Base-by-base conservation (phyloP, 2,329 filamentous ascomycete genomes). In the Knufia fluminis region DNA sequence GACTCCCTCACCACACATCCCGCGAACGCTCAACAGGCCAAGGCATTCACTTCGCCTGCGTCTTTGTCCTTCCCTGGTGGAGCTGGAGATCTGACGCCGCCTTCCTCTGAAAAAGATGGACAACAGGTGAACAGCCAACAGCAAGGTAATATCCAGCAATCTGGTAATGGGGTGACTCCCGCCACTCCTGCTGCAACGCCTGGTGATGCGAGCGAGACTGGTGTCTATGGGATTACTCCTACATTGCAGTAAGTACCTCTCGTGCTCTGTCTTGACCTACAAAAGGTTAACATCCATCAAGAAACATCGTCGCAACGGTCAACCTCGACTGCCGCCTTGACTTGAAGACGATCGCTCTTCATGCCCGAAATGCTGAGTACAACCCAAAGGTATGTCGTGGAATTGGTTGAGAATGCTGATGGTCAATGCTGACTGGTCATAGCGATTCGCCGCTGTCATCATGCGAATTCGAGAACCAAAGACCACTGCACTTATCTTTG, bases 401-500 rank as follows among this genome's bases (percentile, higher is more conserved):
- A 36, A 7, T 32, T 48, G 53, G 53, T 54, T 57, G 54, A 58
- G 56, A 60, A 44, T 44, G 39, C 48, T 50, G 43, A 43, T 46
- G 48, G 44, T 49, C 50, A 48, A 54, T 68, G 68, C 67, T 72
- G 71, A 69, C 69, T 65, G 55, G 57, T 64, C 62, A 58, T 73
- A 94, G 89, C 91, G 91, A 85, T 97, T 97, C 66, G 92, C 91
- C 62, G 91, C 91, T 66, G 91, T 97, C 58, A 97, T 98, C 70
- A 97, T 98, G 92, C 89, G 92, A 74, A 98, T 98, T 61, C 90
- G 92, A 64, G 92, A 98, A 64, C 92, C 92, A 53, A 98, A 98
- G 77, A 98, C 92, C 3, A 98, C 92, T 2, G 92, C 92, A 4
- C 73, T 98, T 50, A 97, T 98, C 75, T 98, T 98, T 63, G 92